Percentiles rank a stretch among this genome's conserved stretches.
Conservation (phyloP, 73 alveolate genomes). For the Blepharisma stoltei region DNA sequence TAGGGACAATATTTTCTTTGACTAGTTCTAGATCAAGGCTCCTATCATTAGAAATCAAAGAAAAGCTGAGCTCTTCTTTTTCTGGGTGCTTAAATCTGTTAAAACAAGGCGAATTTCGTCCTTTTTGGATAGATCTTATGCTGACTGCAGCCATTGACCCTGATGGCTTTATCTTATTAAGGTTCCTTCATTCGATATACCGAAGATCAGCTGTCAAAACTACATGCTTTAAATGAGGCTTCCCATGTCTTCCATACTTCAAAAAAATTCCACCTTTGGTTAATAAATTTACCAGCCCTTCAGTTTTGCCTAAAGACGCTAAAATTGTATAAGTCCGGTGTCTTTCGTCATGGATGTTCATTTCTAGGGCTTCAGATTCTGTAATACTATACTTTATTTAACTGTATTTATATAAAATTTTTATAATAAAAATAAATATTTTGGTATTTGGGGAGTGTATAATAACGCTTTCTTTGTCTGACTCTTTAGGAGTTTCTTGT, state of each 20-base stretch:
- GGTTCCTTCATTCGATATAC: conserved; percentile 13
- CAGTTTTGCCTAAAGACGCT: conserved; percentile 17
- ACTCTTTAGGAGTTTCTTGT: background rate
- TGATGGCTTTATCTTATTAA: background rate
- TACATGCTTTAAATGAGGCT: conserved; percentile 23
- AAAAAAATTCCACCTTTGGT: conserved; percentile 24
- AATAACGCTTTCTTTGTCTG: background rate
- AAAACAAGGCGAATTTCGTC: background rate
- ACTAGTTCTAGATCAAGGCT: background rate
- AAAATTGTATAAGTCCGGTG: background rate
- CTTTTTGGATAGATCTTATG: background rate
- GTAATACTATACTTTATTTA: no score
- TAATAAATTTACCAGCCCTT: conserved; percentile 21
- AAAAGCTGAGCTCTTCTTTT: background rate
- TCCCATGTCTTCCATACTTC: conserved; percentile 24
- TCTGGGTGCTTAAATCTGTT: conserved; percentile 2
- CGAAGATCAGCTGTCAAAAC: background rate
- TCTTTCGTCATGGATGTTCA: background rate
- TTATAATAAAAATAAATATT: no score
- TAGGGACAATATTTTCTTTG: background rate
- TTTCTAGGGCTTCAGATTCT: background rate
- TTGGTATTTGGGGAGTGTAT: no score
- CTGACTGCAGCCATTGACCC: background rate
- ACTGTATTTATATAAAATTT: no score
- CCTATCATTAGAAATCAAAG: conserved; percentile 1